phyloP scores from a whole-genome alignment of 225 moss, liverwort and hornwort genomes.

The Neckera pumila region DNA sequence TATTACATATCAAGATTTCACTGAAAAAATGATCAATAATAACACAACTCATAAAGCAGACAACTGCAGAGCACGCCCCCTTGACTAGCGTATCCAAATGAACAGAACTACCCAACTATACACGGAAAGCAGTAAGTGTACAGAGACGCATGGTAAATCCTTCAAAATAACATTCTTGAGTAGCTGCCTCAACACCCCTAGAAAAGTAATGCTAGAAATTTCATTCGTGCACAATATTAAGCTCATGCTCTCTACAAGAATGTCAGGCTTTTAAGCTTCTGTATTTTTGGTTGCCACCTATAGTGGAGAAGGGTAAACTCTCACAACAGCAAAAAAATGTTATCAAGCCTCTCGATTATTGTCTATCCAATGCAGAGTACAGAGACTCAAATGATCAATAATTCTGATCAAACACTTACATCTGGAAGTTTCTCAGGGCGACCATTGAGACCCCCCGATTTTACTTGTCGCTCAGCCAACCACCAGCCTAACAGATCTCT shows the following conservation, averaged over 20 bases:
- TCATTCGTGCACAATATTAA: background rate
- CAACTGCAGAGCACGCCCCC: background rate
- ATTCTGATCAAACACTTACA: constrained; percentile 19
- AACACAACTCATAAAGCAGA: background rate
- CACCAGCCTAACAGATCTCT: constrained; percentile 87
- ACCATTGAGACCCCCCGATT: constrained; percentile 79
- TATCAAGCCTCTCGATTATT: background rate
- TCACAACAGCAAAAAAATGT: background rate
- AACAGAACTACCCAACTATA: background rate
- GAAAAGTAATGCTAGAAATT: background rate
- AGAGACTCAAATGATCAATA: background rate
- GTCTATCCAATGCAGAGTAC: background rate
- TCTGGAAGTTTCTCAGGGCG: constrained; percentile 96
- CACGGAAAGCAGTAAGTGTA: background rate
- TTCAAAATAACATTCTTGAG: background rate
- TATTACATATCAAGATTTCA: background rate
- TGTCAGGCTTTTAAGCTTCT: background rate
- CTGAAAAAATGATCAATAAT: background rate
- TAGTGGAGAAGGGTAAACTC: background rate
- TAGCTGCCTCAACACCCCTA: background rate
- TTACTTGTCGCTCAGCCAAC: constrained; percentile 91
- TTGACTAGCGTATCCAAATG: background rate
- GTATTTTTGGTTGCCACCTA: background rate
- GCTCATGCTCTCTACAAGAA: background rate
- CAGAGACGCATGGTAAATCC: background rate